Evolutionary conservation across 2,329 filamentous ascomycete genomes (phyloP), one percentile per base, ranked within the genome.

Genomic region (Ceratocystis eucalypticola): DNA sequence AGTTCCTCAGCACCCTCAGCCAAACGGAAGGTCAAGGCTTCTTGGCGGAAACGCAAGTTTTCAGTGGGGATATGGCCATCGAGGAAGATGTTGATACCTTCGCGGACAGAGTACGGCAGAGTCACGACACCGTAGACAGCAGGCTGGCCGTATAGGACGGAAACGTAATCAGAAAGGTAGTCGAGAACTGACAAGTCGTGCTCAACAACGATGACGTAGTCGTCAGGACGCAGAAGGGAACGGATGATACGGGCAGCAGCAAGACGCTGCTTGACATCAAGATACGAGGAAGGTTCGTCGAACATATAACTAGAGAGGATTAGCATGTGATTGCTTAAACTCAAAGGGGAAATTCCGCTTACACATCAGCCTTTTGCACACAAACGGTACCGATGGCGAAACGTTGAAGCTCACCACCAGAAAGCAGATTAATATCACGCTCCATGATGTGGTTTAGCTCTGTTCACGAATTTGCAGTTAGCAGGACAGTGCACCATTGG

Each of bases 61-160:
- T 99, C 94, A 1, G 94, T 97, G 22, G 94, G 94, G 68, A 97
- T 96, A 77, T 97, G 91, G 70, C 94, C 94, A 73, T 99, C 94
- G 66, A 99, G 82, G 86, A 97, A 99, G 75, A 97, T 96, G 75
- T 96, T 97, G 86, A 97, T 96, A 77, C 92, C 94, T 84, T 99
- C 94, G 74, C 94, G 91, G 68, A 99, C 94, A 2, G 94, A 97
- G 73, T 94, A 84, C 63, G 94, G 94, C 25, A 97, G 84, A 30
- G 94, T 97, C 62, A 99, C 94, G 63, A 99, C 94, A 86, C 94
- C 94, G 72, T 99, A 99, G 59, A 96, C 87, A 61, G 94, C 94
- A 46, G 94, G 94, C 77, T 88, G 87, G 71, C 94, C 95, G 78
- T 99, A 99, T 10, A 99, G 87, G 69, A 96, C 91, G 75, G 94